phyloP scores from a whole-genome alignment of 352 stramenopile genomes.

The Phytophthora meadii region DNA sequence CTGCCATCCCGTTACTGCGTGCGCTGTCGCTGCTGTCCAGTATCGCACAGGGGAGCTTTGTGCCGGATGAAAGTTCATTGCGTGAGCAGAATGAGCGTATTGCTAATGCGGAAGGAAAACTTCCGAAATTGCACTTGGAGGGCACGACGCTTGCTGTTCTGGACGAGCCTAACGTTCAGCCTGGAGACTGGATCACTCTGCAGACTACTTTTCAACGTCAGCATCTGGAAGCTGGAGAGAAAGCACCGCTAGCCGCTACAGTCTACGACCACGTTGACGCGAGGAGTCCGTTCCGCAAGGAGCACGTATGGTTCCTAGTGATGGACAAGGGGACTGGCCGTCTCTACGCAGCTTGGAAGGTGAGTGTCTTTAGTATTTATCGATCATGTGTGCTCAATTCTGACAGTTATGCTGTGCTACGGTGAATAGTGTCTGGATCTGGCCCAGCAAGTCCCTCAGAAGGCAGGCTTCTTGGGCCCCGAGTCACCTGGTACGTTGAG shows the following conservation, averaged over 20 bases:
- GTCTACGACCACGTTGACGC: conserved; percentile 79
- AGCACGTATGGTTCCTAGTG: conserved; percentile 78
- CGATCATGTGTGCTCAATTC: conserved; percentile 6
- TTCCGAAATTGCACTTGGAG: conserved; percentile 48
- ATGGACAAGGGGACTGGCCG: conserved; percentile 64
- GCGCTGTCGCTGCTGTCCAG: conserved; percentile 71
- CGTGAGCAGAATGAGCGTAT: conserved; percentile 64
- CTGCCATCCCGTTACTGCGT: conserved; percentile 56
- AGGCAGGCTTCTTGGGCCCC: conserved; percentile 70
- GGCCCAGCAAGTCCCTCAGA: conserved; percentile 54
- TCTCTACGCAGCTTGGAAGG: conserved; percentile 77
- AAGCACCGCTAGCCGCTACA: conserved; percentile 62
- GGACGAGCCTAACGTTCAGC: conserved; percentile 74
- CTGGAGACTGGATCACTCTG: conserved; percentile 83
- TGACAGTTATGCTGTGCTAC: conserved; percentile 5
- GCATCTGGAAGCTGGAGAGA: conserved; percentile 49
- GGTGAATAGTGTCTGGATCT: conserved; percentile 57
- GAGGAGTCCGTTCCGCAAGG: conserved; percentile 72
- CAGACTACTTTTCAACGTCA: conserved; percentile 58
- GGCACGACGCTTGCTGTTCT: conserved; percentile 58
- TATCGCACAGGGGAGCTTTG: conserved; percentile 74
- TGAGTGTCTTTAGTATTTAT: conserved; percentile 16
- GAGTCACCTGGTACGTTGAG: conserved; percentile 50
- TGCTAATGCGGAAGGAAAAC: conserved; percentile 23
- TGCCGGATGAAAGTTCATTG: conserved; percentile 65